phyloP scores from a whole-genome alignment of 1,139 yeast species.

The Saccharomycopsis hybrid region DNA sequence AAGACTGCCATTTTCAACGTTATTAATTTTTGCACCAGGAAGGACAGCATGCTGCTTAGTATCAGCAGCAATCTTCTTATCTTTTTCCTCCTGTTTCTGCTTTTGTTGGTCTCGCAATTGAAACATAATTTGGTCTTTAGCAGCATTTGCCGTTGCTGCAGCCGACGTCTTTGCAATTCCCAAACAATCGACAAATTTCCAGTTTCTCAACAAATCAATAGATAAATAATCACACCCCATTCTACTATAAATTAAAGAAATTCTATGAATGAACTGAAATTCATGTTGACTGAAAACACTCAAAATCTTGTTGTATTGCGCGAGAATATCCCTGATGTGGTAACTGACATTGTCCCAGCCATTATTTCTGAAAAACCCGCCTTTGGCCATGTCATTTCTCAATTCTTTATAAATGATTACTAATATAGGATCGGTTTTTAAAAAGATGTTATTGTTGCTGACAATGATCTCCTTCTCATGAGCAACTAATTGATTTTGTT shows the following conservation, averaged over 20 bases:
- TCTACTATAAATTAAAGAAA: slow-evolving; percentile 61
- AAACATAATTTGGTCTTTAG: too few relatives aligned
- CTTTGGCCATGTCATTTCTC: slow-evolving; percentile 30
- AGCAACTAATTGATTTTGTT: slow-evolving; percentile 19
- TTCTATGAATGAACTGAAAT: slow-evolving; percentile 52
- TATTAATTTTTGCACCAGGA: too few relatives aligned
- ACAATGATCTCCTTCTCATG: neutral
- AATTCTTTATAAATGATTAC: slow-evolving; percentile 58
- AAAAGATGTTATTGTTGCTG: slow-evolving; percentile 38
- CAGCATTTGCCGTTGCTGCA: too few relatives aligned
- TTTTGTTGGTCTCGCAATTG: neutral
- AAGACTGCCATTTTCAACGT: neutral
- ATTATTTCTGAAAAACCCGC: neutral
- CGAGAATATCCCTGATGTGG: too few relatives aligned
- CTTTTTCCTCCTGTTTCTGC: neutral
- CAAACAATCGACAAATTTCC: slow-evolving; percentile 47
- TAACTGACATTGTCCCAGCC: neutral
- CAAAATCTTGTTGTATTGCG: neutral
- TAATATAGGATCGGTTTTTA: slow-evolving; percentile 79
- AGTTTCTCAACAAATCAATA: slow-evolving; percentile 51
- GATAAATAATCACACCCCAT: slow-evolving; percentile 92
- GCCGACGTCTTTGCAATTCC: too few relatives aligned
- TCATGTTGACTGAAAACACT: slow-evolving; percentile 35
- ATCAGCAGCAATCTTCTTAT: slow-evolving; percentile 1
- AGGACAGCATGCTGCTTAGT: neutral